Base-by-base conservation (phyloP, 345 rosid species). In the Limnanthes douglasii region DNA sequence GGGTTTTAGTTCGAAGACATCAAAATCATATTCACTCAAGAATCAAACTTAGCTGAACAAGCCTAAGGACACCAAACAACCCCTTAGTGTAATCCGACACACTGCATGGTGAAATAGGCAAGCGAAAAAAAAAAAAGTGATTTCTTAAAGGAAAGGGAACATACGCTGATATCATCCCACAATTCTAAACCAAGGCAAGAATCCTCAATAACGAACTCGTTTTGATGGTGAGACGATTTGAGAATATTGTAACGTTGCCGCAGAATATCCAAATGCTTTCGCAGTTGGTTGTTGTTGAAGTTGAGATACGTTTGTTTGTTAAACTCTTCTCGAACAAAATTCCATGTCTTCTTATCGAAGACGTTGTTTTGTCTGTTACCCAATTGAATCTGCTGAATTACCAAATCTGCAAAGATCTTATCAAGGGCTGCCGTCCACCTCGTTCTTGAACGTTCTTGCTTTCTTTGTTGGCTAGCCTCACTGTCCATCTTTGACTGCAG, bases 271-370 rank as follows among this genome's bases (percentile, higher is more conserved):
- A 80, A 46, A 55, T 85, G 96, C 54, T 85, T 80, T 47, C 93
- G 67, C 55, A 85, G 29, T 31, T 85, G 96, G 47, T 69, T 73
- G 55, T 64, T 80, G 43, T 76, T 80, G 72, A 69, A 80, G 46
- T 59, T 72, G 25, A 77, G 82, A 34, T 56, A 64, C 0, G 90
- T 76, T 51, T 59, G 62, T 45, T 33, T 40, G 37, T 84, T 84
- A 56, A 84, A 79, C 31, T 76, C 93, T 11, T 61, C 56, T 0
- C 93, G 58, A 30, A 84, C 75, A 48, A 40, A 42, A 39, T 58
- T 63, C 95, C 93, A 75, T 1, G 88, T 65, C 41, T 73, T 84
- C 61, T 75, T 75, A 37, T 79, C 84, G 37, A 84, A 79, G 13
- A 68, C 65, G 59, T 66, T 60, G 52, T 75, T 70, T 3, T 68